Base-by-base conservation (phyloP, 1,139 yeast species). In the Blastobotrys malaysiensis region DNA sequence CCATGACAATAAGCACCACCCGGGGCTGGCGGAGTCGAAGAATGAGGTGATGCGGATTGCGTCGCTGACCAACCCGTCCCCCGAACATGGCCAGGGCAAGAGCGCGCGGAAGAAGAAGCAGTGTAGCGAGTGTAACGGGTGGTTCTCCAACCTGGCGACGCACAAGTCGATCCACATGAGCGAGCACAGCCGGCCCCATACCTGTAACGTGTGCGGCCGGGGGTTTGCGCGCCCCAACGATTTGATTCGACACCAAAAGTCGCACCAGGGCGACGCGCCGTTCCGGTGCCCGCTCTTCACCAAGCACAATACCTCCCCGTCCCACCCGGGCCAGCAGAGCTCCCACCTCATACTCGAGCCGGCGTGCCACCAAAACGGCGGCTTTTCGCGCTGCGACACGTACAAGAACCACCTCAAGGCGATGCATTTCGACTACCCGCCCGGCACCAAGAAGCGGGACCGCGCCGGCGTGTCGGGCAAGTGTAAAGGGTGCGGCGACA, bases 151-250 rank as follows among this genome's bases (percentile, higher is more conserved):
- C 68, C 74, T 90, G 62, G 89, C 95, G 27, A 88, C 97, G 4
- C 97, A 90, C 70, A 83, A 83, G 67, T 81, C 93, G 1, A 87
- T 93, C 16, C 97, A 90, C 68, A 69, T 86, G 52, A 82, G 84
- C 54, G 87, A 87, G 24, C 80, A 84, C 46, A 77, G 83, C 39
- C 77, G 95, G 56, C 96, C 96, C 0, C 91, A 85, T 67, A 76
- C 82, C 50, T 90, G 97, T 70, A 76, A 80, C 52, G 80, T 82
- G 46, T 90, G 97, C 69, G 77, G 79, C 50, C 79, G 97, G 55
- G 95, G 96, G 1, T 90, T 90, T 73, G 89, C 95, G 14, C 77
- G 97, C 58, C 86, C 93, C 46, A 90, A 90, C 68, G 97, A 90
- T 70, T 73, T 90, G 59, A 80, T 84, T 62, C 77, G 97, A 60